phyloP scores from a whole-genome alignment of 257 asterid species.

The Fraxinus americana region DNA sequence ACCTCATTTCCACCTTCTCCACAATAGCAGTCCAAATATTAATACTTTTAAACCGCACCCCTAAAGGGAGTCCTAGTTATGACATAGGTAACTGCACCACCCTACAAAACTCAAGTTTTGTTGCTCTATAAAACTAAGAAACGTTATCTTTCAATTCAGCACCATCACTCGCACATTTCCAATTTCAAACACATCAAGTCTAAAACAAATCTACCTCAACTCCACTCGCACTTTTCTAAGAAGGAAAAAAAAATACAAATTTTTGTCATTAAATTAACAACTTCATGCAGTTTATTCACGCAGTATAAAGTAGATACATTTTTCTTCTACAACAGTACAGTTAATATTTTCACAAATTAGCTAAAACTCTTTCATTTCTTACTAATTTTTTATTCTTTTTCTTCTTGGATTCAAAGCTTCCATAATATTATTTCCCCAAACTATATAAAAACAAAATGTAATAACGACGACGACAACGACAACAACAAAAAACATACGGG shows the following conservation, averaged over 20 bases:
- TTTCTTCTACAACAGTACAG: neutral
- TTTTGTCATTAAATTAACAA: too few relatives aligned
- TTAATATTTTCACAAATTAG: neutral
- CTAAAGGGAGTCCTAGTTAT: too few relatives aligned
- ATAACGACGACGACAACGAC: neutral
- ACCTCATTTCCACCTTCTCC: too few relatives aligned
- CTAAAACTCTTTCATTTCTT: neutral
- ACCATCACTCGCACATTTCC: neutral
- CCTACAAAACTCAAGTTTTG: neutral
- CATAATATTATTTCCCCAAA: neutral
- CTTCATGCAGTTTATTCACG: neutral
- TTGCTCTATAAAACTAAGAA: too few relatives aligned
- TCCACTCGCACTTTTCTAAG: neutral
- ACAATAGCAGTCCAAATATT: too few relatives aligned
- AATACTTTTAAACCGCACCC: too few relatives aligned
- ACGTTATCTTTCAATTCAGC: neutral
- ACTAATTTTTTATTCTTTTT: neutral
- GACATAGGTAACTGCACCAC: too few relatives aligned
- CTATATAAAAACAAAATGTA: neutral
- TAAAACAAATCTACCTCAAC: neutral
- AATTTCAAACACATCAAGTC: neutral
- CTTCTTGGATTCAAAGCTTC: neutral
- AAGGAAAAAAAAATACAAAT: neutral
- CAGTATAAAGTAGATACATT: neutral
- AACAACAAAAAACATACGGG: neutral